phyloP scores from a whole-genome alignment of 208 protist genomes.

The Crithidia expoeki region DNA sequence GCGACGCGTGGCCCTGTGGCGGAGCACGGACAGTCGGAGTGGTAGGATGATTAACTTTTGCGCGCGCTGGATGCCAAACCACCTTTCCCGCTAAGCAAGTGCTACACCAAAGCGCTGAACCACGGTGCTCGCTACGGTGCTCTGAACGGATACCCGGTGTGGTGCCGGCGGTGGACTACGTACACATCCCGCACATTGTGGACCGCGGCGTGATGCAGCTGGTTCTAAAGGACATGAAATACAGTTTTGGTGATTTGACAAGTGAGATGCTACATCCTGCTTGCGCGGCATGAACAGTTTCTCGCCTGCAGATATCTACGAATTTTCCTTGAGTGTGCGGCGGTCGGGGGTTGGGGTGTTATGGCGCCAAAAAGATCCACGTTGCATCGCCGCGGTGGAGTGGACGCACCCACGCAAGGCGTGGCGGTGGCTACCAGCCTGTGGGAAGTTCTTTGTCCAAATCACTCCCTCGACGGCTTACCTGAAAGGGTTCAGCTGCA shows the following conservation, averaged over 20 bases:
- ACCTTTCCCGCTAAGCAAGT: not conserved
- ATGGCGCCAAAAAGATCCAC: constrained; percentile 13
- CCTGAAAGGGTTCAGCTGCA: constrained; percentile 15
- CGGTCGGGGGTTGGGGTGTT: constrained; percentile 14
- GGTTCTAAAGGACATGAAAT: constrained; percentile 21
- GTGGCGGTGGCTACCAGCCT: constrained; percentile 5
- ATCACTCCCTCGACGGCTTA: constrained; percentile 15
- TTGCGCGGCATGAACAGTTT: constrained; percentile 26
- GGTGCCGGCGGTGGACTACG: constrained; percentile 29
- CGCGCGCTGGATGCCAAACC: constrained; percentile 3
- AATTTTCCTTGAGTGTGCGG: constrained; percentile 33
- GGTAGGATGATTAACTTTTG: not conserved
- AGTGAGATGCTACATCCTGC: constrained; percentile 19
- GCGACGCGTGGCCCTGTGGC: not conserved
- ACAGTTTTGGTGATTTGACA: constrained; percentile 21
- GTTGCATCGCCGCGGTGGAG: constrained; percentile 5
- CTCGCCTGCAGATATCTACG: constrained; percentile 33
- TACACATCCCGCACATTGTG: constrained; percentile 33
- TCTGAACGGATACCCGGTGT: constrained; percentile 24
- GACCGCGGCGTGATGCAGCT: constrained; percentile 21
- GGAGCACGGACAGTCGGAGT: not conserved
- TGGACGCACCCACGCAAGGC: not conserved
- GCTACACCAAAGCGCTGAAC: constrained; percentile 13
- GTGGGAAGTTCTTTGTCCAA: not conserved
- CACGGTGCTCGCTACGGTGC: constrained; percentile 20